Base-by-base conservation (phyloP, 345 rosid genomes). In the Noccaea caerulescens region DNA sequence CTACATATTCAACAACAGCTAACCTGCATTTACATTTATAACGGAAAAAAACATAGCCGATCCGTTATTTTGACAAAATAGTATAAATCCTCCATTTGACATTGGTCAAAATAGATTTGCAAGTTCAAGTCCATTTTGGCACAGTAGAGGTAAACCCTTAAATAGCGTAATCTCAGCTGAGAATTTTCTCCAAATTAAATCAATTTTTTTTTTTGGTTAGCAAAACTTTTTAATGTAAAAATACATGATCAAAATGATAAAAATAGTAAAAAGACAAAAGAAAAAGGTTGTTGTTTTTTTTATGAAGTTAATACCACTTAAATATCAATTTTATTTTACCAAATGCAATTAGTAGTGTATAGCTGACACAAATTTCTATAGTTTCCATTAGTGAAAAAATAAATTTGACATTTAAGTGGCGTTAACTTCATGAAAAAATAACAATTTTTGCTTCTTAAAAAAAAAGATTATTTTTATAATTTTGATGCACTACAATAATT, bases 281-380 rank as follows among this genome's bases (percentile, higher is more conserved):
- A 45, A 39, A 65, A 66, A 58, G 6, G n/a, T 42, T 13, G 0
- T 5, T 10, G 46, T 16, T 16, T 1, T 58, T 74, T 61, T 69
- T 45, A 7, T 53, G 65, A 75, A 75, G 70, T 54, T 30, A 68
- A 70, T 53, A 44, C 44, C 38, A 53, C 30, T 36, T 23, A 52
- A 43, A 34, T 45, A 23, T 10, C 32, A 18, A 42, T 37, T 32
- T 57, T 62, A 18, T 4, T 63, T 49, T 1, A 39, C 13, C 5
- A 25, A 30, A 14, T 0, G n/a, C 4, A 66, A 20, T 20, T 20
- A 20, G 23, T 7, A 9, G 11, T 14, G 1, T 53, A n/a, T 56
- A 12, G 12, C 7, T 10, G 10, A 37, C 18, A 37, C 14, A 51
- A 3, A 12, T 50, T 33, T 20, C 2, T 20, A 20, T 20, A 20